These are phyloP conservation scores for Apiotrichum montevideense DNA, from an alignment of 1,284 basidiomycete genomes.

Conservation along the genomic window DNA sequence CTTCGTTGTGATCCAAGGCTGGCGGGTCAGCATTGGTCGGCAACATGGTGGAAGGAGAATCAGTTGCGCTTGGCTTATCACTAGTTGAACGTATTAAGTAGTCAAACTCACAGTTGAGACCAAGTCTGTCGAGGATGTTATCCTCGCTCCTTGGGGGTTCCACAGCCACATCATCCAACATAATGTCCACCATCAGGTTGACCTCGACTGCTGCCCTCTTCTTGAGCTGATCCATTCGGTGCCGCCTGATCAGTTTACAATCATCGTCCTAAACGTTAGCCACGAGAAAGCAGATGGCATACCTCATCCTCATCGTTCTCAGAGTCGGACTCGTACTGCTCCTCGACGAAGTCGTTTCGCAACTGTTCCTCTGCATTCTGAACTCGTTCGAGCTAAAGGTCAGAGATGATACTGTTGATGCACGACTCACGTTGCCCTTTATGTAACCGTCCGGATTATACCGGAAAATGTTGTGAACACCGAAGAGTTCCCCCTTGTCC, in stretches of 20 bases:
- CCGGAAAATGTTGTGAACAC: slow-evolving; percentile 43
- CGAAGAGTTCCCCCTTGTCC: slow-evolving; percentile 43
- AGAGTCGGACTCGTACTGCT: slow-evolving; percentile 17
- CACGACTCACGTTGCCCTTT: slow-evolving; percentile 24
- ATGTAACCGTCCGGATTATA: slow-evolving; percentile 41
- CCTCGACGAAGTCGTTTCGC: slow-evolving; percentile 27
- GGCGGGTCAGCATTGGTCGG: neutral
- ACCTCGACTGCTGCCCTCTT: neutral
- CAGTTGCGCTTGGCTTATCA: too few relatives aligned
- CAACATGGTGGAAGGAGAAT: too few relatives aligned
- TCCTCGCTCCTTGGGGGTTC: slow-evolving; percentile 11
- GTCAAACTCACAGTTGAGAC: slow-evolving; percentile 21
- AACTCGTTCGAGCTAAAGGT: slow-evolving; percentile 36
- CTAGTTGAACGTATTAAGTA: too few relatives aligned
- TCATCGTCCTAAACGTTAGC: slow-evolving; percentile 5
- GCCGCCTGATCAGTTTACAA: slow-evolving; percentile 16
- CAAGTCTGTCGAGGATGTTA: slow-evolving; percentile 23
- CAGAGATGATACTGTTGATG: neutral
- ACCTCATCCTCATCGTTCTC: slow-evolving; percentile 24
- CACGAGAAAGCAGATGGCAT: neutral
- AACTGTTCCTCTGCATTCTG: slow-evolving; percentile 28
- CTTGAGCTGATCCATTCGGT: slow-evolving; percentile 4
- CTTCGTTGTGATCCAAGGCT: slow-evolving; percentile 25
- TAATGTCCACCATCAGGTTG: slow-evolving; percentile 7
- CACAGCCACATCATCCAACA: slow-evolving; percentile 13